Conservation (phyloP, 2,329 filamentous ascomycete genomes). For the Claviceps cyperi region DNA sequence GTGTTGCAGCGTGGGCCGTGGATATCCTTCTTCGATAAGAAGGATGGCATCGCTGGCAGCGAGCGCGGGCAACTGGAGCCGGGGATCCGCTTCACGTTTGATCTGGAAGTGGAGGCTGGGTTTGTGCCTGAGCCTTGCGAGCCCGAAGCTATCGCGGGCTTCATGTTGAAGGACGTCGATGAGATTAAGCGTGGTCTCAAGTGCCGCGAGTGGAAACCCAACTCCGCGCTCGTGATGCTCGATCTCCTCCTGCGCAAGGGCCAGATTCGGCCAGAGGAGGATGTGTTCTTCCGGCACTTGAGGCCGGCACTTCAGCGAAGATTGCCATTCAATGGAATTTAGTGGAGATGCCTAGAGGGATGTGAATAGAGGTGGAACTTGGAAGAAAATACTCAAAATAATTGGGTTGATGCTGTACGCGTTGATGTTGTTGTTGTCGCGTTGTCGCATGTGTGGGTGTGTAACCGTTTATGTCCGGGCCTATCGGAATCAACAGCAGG, state of each 20-base stretch:
- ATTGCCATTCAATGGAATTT: slow-evolving; percentile 13
- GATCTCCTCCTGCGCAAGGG: slow-evolving; percentile 21
- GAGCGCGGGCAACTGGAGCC: slow-evolving; percentile 22
- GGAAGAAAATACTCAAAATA: neutral
- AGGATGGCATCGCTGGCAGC: slow-evolving; percentile 15
- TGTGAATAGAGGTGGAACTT: neutral
- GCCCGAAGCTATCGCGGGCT: slow-evolving; percentile 16
- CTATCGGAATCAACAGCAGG: slow-evolving; percentile 2
- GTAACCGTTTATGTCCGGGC: neutral
- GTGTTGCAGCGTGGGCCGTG: slow-evolving; percentile 10
- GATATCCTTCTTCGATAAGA: slow-evolving; percentile 23
- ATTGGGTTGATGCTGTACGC: too few species aligned
- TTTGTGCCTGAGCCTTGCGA: slow-evolving; percentile 12
- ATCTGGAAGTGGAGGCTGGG: slow-evolving; percentile 16
- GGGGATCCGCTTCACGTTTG: slow-evolving; percentile 23
- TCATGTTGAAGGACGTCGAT: slow-evolving; percentile 15
- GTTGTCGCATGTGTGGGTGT: too few species aligned
- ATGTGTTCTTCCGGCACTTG: slow-evolving; percentile 11
- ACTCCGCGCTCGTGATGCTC: slow-evolving; percentile 25
- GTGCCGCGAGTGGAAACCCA: slow-evolving; percentile 21
- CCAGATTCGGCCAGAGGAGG: slow-evolving; percentile 12
- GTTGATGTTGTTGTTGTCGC: too few species aligned
- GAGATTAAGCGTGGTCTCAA: slow-evolving; percentile 17
- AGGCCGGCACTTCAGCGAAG: slow-evolving; percentile 11
- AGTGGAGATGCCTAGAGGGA: neutral